Percentiles rank a stretch among this genome's conserved stretches.
Evolutionary conservation across 106 monocot species (phyloP).

Genomic region (Dactylorhiza incarnata): DNA sequence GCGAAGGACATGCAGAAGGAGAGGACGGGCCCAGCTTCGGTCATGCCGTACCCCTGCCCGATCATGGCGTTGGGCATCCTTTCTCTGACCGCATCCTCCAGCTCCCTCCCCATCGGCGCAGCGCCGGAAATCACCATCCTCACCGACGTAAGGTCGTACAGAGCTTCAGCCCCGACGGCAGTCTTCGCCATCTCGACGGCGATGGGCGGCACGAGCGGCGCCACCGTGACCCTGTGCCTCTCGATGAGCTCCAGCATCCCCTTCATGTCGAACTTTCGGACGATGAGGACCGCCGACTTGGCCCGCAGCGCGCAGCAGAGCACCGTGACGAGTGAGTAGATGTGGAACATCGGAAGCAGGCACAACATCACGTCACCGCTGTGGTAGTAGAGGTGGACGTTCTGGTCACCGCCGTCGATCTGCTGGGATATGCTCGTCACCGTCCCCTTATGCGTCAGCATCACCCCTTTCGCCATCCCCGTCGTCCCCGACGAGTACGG

Average conservation of each 20-base stretch:
- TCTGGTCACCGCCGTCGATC: slow-evolving; percentile 48
- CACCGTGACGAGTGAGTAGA: slow-evolving; percentile 62
- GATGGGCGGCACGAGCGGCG: slow-evolving; percentile 70
- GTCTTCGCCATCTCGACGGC: slow-evolving; percentile 44
- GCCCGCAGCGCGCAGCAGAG: slow-evolving; percentile 51
- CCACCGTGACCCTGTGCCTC: slow-evolving; percentile 41
- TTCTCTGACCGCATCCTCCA: slow-evolving; percentile 36
- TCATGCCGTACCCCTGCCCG: slow-evolving; percentile 53
- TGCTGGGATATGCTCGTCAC: slow-evolving; percentile 69
- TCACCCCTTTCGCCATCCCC: slow-evolving; percentile 79
- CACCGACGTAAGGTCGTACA: slow-evolving; percentile 52
- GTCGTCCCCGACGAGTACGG: slow-evolving; percentile 87
- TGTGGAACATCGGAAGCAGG: slow-evolving; percentile 67
- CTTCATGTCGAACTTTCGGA: slow-evolving; percentile 53
- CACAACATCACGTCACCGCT: slow-evolving; percentile 61
- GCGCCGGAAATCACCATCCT: slow-evolving; percentile 62
- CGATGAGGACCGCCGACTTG: slow-evolving; percentile 42
- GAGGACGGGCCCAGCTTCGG: slow-evolving; percentile 58
- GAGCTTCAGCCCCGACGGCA: slow-evolving; percentile 8
- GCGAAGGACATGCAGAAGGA: slow-evolving; percentile 56
- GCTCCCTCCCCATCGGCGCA: slow-evolving; percentile 73
- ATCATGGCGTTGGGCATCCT: slow-evolving; percentile 54
- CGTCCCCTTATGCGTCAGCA: slow-evolving; percentile 64
- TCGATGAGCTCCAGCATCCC: slow-evolving; percentile 59
- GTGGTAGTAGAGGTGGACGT: slow-evolving; percentile 51